These are phyloP conservation scores for Blastobotrys proliferans DNA, from an alignment of 1,139 yeast genomes.

Conservation along the genomic window DNA sequence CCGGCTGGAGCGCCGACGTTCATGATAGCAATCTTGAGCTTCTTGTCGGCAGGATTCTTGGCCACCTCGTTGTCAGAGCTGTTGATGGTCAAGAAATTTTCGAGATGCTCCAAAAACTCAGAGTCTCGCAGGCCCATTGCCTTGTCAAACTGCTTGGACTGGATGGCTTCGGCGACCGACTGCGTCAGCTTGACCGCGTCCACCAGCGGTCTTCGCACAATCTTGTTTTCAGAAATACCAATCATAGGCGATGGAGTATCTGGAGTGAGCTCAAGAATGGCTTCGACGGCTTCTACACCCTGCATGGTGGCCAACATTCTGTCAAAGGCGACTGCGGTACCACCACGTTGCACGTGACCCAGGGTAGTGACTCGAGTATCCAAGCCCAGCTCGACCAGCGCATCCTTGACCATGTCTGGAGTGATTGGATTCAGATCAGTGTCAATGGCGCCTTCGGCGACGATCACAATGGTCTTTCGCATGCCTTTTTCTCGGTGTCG, in stretches of 20 bases:
- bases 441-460: slow-evolving; percentile 96
- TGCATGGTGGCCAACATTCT: slow-evolving; percentile 87
- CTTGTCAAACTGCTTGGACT: slow-evolving; percentile 68
- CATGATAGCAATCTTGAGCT: slow-evolving; percentile 69
- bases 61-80: slow-evolving; percentile 63
- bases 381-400: slow-evolving; percentile 74
- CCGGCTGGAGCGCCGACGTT: slow-evolving; percentile 98
- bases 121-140: slow-evolving; percentile 87
- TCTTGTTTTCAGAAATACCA: slow-evolving; percentile 81
- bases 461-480: slow-evolving; percentile 91
- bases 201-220: slow-evolving; percentile 75
- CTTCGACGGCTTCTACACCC: slow-evolving; percentile 96
- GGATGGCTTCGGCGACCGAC: slow-evolving; percentile 82
- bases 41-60: slow-evolving; percentile 38
- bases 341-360: slow-evolving; percentile 99
- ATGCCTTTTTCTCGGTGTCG: slow-evolving; percentile 85
- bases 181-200: slow-evolving; percentile 87
- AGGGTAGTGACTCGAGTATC: slow-evolving; percentile 93
- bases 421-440: slow-evolving; percentile 76
- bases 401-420: slow-evolving; percentile 72
- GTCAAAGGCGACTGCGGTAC: slow-evolving; percentile 93
- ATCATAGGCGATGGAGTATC: slow-evolving; percentile 95
- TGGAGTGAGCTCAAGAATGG: slow-evolving; percentile 83
- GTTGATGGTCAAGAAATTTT: slow-evolving; percentile 65
- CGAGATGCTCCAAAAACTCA: slow-evolving; percentile 75